phyloP scores from a whole-genome alignment of 768 basidiomycete species.

The Lactarius trivialis region DNA sequence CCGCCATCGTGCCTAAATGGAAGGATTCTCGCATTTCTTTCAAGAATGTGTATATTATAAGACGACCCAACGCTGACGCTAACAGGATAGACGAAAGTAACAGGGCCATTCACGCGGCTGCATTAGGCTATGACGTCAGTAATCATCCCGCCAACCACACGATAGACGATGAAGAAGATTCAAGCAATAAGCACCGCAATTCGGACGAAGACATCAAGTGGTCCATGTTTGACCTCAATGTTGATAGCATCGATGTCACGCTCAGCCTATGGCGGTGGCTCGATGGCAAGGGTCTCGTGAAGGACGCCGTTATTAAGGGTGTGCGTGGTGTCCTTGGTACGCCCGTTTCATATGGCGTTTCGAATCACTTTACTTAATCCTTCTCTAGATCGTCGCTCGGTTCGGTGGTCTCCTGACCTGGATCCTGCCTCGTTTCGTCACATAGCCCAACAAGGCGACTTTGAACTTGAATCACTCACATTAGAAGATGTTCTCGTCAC shows the following conservation, averaged over 20 bases:
- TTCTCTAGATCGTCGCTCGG: conserved; percentile 71
- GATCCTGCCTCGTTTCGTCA: conserved; percentile 82
- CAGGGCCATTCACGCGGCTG: conserved; percentile 43
- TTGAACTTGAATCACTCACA: conserved; percentile 83
- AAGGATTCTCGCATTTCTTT: conserved; percentile 93
- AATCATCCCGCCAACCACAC: conserved; percentile 68
- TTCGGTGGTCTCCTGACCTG: conserved; percentile 77
- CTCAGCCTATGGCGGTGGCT: conserved; percentile 88
- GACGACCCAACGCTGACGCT: conserved; percentile 43
- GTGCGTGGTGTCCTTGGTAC: conserved; percentile 88
- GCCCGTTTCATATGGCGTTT: conserved; percentile 21
- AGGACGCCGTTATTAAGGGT: conserved; percentile 87
- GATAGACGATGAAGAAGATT: conserved; percentile 54
- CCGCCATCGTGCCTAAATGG: conserved; percentile 97
- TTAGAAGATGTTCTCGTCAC: conserved; percentile 92
- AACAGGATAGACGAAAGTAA: conserved; percentile 1
- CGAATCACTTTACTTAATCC: background rate
- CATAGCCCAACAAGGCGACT: conserved; percentile 68
- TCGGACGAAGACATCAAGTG: conserved; percentile 60
- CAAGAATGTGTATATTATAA: conserved; percentile 92
- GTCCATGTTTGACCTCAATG: conserved; percentile 87
- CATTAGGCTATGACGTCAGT: conserved; percentile 69
- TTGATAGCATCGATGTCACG: conserved; percentile 94
- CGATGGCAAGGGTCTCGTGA: conserved; percentile 89
- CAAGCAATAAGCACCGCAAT: conserved; percentile 21